Conservation (phyloP, 345 rosid genomes). For the Eucalyptus guilfoylei region DNA sequence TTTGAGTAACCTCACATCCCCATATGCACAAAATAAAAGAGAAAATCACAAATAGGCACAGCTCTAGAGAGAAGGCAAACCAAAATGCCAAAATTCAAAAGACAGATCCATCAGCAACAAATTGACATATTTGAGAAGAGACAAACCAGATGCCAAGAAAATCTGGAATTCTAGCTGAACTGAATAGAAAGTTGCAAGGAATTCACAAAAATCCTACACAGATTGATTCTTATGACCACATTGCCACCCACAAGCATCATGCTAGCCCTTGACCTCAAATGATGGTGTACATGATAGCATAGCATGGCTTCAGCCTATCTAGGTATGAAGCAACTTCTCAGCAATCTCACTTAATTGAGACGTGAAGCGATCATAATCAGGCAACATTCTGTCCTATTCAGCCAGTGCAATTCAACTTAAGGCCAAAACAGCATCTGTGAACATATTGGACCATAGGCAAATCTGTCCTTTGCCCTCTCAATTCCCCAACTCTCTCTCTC, state of each 20-base stretch:
- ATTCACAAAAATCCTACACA: background rate
- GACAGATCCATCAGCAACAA: background rate
- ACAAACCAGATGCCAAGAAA: background rate
- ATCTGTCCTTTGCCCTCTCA: background rate
- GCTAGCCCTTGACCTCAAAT: background rate
- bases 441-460: background rate
- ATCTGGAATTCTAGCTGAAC: background rate
- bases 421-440: background rate
- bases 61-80: background rate
- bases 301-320: background rate
- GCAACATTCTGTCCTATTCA: background rate
- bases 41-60: background rate
- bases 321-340: background rate
- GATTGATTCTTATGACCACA: background rate
- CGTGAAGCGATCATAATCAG: background rate
- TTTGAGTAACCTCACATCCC: background rate
- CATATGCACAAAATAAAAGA: background rate
- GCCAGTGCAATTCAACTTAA: background rate
- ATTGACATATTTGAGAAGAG: background rate
- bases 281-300: background rate
- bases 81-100: background rate
- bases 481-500: background rate
- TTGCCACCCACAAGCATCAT: background rate
- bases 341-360: background rate
- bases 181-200: background rate